phyloP scores from a whole-genome alignment of 1,139 yeast genomes.

The Saccharomyces hybrid region DNA sequence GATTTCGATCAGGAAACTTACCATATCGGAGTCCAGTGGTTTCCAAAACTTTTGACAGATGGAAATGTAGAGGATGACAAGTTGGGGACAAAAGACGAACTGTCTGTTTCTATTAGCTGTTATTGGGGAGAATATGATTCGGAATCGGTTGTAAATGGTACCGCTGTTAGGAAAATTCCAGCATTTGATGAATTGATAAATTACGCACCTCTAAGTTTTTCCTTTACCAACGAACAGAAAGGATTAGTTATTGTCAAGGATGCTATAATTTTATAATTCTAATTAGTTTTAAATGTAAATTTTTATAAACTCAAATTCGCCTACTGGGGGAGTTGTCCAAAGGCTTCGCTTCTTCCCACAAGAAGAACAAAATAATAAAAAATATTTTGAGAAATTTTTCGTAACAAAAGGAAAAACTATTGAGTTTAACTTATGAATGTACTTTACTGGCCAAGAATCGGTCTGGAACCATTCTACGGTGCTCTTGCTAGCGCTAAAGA shows the following conservation, averaged over 20 bases:
- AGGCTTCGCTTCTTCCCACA: not conserved
- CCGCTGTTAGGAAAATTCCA: constrained; percentile 43
- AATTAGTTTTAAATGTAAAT: too few relatives aligned
- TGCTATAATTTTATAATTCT: constrained; percentile 16
- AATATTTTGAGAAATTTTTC: too few relatives aligned
- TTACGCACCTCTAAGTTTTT: constrained; percentile 55
- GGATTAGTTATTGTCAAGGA: constrained; percentile 54
- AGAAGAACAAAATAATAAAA: not conserved
- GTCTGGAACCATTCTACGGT: too few relatives aligned
- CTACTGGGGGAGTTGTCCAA: not conserved
- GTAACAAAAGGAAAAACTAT: too few relatives aligned
- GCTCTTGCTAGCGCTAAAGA: too few relatives aligned
- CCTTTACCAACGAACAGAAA: constrained; percentile 56
- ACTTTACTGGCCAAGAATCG: too few relatives aligned
- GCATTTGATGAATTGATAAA: constrained; percentile 60
- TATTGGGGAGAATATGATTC: constrained; percentile 66
- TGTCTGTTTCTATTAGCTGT: constrained; percentile 57
- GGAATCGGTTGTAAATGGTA: constrained; percentile 34
- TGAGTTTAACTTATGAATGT: too few relatives aligned
- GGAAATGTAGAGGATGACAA: constrained; percentile 32
- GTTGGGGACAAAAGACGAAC: constrained; percentile 41
- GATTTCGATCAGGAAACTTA: constrained; percentile 48
- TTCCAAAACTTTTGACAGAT: constrained; percentile 48
- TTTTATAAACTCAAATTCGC: not conserved
- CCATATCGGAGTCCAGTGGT: constrained; percentile 68